Evolutionary conservation across 2,329 filamentous ascomycete genomes (phyloP), one percentile per base, ranked within the genome.

Genomic region (Colletotrichum brevisporum): DNA sequence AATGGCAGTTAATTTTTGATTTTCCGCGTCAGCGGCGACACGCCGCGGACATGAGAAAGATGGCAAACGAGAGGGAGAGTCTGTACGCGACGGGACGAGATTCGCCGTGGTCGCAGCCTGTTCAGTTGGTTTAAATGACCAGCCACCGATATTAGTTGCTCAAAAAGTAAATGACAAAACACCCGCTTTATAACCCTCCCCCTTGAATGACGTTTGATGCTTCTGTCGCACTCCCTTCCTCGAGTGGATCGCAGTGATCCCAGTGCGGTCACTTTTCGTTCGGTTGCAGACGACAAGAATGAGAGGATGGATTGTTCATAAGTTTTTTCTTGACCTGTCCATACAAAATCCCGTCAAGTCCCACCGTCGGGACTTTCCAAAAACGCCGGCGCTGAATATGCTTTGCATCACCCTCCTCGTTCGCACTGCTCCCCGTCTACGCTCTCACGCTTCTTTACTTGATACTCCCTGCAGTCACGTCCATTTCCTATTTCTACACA

Each of bases 311-410:
- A 36, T 36, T 27, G 27, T 52, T 52, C 50, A 36, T 52, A 52
- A 52, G 18, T 51, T 51, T 10, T 51, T 51, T 43, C 6, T 52
- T 52, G 12, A 16, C 50, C 5, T 52, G 27, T 24, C 50, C 21
- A 24, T 52, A 52, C 50, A 52, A 24, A 36, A 52, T 27, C 9
- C 6, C 50, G 13, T 21, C 3, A 52, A 52, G 50, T 27, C 50
- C 50, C 13, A 16, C 13, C 27, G 8, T 24, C 12, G 27, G 50
- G 50, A 52, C 41, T 43, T 26, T 63, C 47, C 39, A 43, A 58
- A 58, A 43, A 57, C 61, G 57, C 68, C 57, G 24, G 58, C 51
- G 48, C 54, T 52, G 48, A 60, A 62, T 57, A 73, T 72, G 55
- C 67, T 69, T 69, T 64, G 31, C 31, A 36, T 36, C 31, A 36